phyloP scores from a whole-genome alignment of 2,329 filamentous ascomycete genomes.

The Teratosphaeria destructans region DNA sequence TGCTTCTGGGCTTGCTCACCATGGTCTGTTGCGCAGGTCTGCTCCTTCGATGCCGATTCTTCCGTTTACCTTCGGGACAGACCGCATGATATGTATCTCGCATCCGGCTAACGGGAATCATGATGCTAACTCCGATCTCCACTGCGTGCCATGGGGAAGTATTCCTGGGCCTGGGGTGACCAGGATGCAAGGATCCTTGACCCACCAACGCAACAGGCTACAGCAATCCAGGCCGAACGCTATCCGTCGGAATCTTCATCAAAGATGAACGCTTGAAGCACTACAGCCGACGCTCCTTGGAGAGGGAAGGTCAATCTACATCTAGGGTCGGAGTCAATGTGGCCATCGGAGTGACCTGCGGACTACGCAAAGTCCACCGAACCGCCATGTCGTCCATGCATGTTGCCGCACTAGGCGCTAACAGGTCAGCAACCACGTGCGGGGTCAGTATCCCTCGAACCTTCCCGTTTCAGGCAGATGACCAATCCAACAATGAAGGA shows the following conservation, averaged over 20 bases:
- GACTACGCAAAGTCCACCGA: background rate
- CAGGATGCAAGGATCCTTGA: background rate
- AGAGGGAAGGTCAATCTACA: background rate
- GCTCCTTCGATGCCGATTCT: background rate
- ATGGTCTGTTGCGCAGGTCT: background rate
- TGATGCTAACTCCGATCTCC: background rate
- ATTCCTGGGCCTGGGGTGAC: background rate
- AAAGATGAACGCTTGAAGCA: background rate
- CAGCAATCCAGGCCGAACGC: background rate
- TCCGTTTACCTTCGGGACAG: background rate
- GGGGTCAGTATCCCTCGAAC: background rate
- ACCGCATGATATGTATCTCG: background rate
- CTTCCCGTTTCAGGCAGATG: background rate
- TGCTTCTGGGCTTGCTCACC: background rate
- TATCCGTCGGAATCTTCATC: background rate
- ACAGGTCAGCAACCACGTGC: background rate
- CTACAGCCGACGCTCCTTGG: background rate
- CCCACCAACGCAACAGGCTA: background rate
- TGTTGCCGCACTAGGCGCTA: background rate
- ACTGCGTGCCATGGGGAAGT: background rate
- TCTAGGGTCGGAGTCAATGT: background rate
- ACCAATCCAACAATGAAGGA: background rate
- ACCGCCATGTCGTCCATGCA: background rate
- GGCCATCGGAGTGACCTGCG: background rate
- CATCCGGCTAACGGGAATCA: background rate